A percentile compares a stretch with the other conserved stretches of the same genome.
Evolutionary conservation across 164 flowering plant species (phyloP).

Genomic region (Stephania yunnanensis): DNA sequence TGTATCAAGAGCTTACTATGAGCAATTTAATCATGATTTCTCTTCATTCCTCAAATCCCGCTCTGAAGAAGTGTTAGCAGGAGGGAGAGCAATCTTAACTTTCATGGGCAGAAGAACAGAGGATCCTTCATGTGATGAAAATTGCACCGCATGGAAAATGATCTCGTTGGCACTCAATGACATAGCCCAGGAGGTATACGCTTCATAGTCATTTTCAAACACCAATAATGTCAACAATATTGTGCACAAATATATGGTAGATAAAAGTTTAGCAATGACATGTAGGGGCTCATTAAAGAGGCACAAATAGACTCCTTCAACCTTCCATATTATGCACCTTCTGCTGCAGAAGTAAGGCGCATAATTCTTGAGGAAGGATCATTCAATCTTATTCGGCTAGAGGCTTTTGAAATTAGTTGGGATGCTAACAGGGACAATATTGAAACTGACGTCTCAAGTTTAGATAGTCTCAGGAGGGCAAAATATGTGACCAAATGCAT

Average conservation of each 20-base stretch:
- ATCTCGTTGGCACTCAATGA: constrained; percentile 33
- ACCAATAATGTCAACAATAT: neutral
- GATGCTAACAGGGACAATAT: no score
- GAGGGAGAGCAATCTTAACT: constrained; percentile 52
- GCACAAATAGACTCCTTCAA: constrained; percentile 42
- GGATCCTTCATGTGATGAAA: constrained; percentile 30
- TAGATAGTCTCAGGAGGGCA: no score
- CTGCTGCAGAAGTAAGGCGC: neutral
- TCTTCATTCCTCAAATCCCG: constrained; percentile 37
- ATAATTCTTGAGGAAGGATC: no score
- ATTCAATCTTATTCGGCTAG: no score
- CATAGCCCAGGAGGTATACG: constrained; percentile 45
- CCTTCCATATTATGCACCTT: constrained; percentile 45
- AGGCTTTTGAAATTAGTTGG: no score
- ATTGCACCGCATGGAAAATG: constrained; percentile 36
- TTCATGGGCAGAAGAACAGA: constrained; percentile 35
- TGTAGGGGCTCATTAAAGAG: constrained; percentile 43
- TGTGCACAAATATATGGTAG: neutral
- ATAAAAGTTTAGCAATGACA: neutral
- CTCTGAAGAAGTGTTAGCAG: constrained; percentile 37
- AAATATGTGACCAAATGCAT: no score
- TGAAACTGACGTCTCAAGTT: no score
- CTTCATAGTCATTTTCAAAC: neutral
- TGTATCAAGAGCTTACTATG: constrained; percentile 34
- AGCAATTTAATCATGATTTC: constrained; percentile 49